Percentiles rank a stretch among this genome's conserved stretches.
Evolutionary conservation across 768 basidiomycete genomes (phyloP).

Genomic region (Auricularia sp.): DNA sequence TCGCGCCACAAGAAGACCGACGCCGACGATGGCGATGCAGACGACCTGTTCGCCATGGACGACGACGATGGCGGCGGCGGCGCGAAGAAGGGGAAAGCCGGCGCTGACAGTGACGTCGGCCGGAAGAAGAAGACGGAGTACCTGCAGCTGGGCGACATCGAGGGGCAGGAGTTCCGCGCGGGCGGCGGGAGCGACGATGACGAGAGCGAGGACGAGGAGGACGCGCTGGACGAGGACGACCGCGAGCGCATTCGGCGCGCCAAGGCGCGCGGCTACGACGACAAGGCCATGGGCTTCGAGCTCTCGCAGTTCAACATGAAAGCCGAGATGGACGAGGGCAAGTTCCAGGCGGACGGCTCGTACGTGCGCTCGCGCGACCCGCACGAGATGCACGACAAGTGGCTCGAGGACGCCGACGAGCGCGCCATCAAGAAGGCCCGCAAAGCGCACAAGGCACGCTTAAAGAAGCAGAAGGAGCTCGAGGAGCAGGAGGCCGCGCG

Average conservation of each 20-base stretch:
- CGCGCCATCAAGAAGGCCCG: conserved; percentile 75
- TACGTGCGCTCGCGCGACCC: conserved; percentile 83
- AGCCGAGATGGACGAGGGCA: conserved; percentile 96
- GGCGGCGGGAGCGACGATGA: conserved; percentile 31
- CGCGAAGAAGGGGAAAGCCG: conserved; percentile 4
- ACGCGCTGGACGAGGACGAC: conserved; percentile 69
- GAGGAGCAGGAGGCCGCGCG: conserved; percentile 44
- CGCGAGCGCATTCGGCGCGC: conserved; percentile 44
- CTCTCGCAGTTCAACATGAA: conserved; percentile 98
- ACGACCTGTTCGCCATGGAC: conserved; percentile 66
- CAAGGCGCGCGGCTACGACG: conserved; percentile 33
- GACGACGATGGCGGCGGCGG: conserved; percentile 44
- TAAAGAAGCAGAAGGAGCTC: conserved; percentile 56
- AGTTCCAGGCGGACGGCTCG: conserved; percentile 88
- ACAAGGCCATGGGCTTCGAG: conserved; percentile 78
- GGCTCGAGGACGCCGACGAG: conserved; percentile 88
- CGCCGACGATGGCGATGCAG: conserved; percentile 41
- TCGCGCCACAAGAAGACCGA: conserved; percentile 51
- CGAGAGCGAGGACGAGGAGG: conserved; percentile 35
- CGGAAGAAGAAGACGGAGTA: conserved; percentile 55
- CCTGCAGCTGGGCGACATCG: conserved; percentile 86
- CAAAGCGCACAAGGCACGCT: conserved; percentile 62
- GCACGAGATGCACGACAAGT: conserved; percentile 84
- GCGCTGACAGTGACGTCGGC: conserved; percentile 15
- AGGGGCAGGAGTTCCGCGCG: conserved; percentile 79